These are phyloP conservation scores for Aspergillus sp. DNA, from an alignment of 2,329 filamentous ascomycete species.

Conservation along the genomic window DNA sequence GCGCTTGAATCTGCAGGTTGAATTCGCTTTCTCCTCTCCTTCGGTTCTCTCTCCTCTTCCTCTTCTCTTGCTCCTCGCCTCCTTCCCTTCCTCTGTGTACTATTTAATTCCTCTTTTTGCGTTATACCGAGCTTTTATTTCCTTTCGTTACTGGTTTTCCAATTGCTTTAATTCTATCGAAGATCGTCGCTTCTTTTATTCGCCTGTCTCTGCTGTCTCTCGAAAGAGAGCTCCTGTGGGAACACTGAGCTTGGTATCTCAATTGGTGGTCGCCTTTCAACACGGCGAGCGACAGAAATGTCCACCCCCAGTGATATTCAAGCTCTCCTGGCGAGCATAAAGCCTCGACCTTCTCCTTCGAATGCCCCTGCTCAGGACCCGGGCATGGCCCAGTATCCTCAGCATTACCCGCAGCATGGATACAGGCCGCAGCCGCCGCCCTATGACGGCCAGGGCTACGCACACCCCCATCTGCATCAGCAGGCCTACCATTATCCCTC, in stretches of 20 bases:
- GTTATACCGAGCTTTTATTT: background rate
- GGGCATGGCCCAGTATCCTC: slow-evolving; percentile 25
- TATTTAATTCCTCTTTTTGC: slow-evolving; percentile 8
- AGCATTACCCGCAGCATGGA: slow-evolving; percentile 29
- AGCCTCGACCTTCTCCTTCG: slow-evolving; percentile 39
- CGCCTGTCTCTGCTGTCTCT: slow-evolving; percentile 21
- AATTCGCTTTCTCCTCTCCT: slow-evolving; percentile 16
- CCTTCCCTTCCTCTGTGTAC: slow-evolving; percentile 15
- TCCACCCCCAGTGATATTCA: slow-evolving; percentile 48
- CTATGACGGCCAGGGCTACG: slow-evolving; percentile 33
- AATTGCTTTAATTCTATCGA: slow-evolving; percentile 1
- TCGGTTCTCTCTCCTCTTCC: background rate
- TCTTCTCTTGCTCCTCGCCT: slow-evolving; percentile 18
- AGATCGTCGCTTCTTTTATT: slow-evolving; percentile 6
- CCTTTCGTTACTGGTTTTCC: slow-evolving; percentile 12
- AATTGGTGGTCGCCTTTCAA: slow-evolving; percentile 28
- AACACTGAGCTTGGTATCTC: slow-evolving; percentile 26
- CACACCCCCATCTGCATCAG: slow-evolving; percentile 29
- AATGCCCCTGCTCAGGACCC: slow-evolving; percentile 31
- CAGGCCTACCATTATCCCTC: slow-evolving; percentile 55
- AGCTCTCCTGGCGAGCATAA: slow-evolving; percentile 48
- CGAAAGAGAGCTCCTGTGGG: slow-evolving; percentile 35
- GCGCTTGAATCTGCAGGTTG: slow-evolving; percentile 22
- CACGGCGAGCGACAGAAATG: slow-evolving; percentile 45
- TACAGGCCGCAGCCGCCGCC: slow-evolving; percentile 31